Base-by-base conservation (phyloP, 495 filamentous ascomycete genomes). In the Mycothermus thermophilus region DNA sequence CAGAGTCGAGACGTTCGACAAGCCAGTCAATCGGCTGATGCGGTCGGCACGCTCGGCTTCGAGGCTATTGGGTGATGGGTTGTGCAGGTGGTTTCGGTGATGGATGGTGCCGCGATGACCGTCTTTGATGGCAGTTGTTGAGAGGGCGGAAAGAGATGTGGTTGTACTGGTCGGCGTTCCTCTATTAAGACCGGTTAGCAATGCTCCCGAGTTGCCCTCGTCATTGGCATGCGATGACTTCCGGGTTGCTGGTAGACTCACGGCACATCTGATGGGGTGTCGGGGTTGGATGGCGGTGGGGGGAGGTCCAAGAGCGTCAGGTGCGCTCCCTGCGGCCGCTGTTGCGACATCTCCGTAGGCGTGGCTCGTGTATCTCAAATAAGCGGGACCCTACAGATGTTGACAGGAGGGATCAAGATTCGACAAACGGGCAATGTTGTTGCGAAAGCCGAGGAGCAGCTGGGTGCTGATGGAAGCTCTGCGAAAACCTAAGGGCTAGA, bases 11-110 rank as follows among this genome's bases (percentile, higher is more conserved):
- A 93, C 77, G 14, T 79, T 74, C 48, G 87, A 83, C 22, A 94
- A 67, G 26, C 86, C 86, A 6, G 85, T 79, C 11, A 94, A 74
- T 17, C 86, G 83, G 23, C 83, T 90, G 51, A 94, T 93, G 46
- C 86, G 84, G 58, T 93, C 86, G 32, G 83, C 85, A 45, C 86
- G 84, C 57, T 94, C 86, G 35, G 84, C 84, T 42, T 90, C 85
- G 17, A 86, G 72, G 38, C 75, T 80, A 32, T 69, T 80, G 25
- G 69, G 68, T 5, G 77, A 80, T 5, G 68, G 62, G 16, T 62
- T 66, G 51, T 81, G 77, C 5, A 60, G 59, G 38, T 74, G 74
- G 32, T 63, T 60, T 34, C 71, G 69, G 41, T 63, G 57, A 31
- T 62, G 57, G 36, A 52, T 52, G 32, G 66, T 55, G 48, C 86